A percentile compares a stretch with the other conserved stretches of the same genome.
Evolutionary conservation across 169 alveolate species (phyloP).

Genomic region (Plasmodium coatneyi): DNA sequence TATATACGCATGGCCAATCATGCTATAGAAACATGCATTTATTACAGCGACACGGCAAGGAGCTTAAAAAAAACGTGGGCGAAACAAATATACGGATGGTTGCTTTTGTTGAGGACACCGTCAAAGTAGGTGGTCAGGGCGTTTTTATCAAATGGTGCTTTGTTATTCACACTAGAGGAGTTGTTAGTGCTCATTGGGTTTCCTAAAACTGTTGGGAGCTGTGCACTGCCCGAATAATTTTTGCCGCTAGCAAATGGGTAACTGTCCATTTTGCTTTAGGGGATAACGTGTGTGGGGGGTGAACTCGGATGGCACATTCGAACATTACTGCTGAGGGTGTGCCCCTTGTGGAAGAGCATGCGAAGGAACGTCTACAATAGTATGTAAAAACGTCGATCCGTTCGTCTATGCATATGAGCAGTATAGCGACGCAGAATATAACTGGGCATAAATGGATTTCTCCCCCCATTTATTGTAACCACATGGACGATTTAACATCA

Average conservation of each 20-base stretch:
- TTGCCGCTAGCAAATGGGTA: background rate
- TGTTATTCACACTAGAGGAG: background rate
- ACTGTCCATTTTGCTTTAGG: conserved; percentile 24
- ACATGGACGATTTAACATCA: background rate
- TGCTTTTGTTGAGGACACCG: conserved; percentile 16
- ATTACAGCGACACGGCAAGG: conserved; percentile 39
- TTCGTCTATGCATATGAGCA: background rate
- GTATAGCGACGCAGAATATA: background rate
- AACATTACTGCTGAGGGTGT: background rate
- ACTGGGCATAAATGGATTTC: background rate
- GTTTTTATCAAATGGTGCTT: background rate
- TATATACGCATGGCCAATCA: background rate
- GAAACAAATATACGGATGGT: conserved; percentile 68
- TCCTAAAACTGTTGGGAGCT: background rate
- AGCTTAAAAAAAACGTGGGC: conserved; percentile 49
- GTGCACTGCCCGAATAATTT: background rate
- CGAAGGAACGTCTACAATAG: background rate
- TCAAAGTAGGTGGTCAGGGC: conserved; percentile 8
- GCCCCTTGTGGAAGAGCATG: background rate
- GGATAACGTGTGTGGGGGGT: background rate
- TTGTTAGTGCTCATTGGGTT: conserved; percentile 17
- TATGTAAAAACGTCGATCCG: background rate
- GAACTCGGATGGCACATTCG: background rate
- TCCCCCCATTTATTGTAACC: background rate
- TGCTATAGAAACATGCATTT: background rate